Evolutionary conservation across 768 basidiomycete species (phyloP).

Genomic region (Podaxis sp.): DNA sequence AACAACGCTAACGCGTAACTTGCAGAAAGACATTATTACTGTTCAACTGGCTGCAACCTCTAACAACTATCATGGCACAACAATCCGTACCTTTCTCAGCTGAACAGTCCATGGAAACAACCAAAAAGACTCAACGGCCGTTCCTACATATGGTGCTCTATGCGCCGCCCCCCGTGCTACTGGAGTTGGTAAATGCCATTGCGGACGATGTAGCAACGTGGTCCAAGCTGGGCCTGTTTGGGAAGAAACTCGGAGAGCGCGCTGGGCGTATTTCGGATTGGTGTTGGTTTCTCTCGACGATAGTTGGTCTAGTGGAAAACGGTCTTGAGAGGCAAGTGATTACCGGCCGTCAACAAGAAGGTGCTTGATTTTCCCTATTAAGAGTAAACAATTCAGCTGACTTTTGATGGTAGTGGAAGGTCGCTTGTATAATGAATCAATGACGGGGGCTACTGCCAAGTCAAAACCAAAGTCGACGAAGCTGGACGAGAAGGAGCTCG

Average conservation of each 20-base stretch:
- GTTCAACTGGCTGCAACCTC: slow-evolving; percentile 81
- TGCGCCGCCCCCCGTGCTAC: slow-evolving; percentile 76
- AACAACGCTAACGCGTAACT: slow-evolving; percentile 3
- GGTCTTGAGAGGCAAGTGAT: slow-evolving; percentile 75
- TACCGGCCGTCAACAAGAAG: slow-evolving; percentile 55
- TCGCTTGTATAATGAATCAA: slow-evolving; percentile 69
- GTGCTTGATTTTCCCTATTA: slow-evolving; percentile 30
- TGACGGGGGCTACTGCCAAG: slow-evolving; percentile 64
- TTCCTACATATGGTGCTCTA: slow-evolving; percentile 74
- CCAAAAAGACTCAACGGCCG: slow-evolving; percentile 42
- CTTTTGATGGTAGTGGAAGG: slow-evolving; percentile 52
- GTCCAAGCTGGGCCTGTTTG: slow-evolving; percentile 64
- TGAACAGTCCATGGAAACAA: slow-evolving; percentile 31
- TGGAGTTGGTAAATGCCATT: slow-evolving; percentile 70
- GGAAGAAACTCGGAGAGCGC: slow-evolving; percentile 57
- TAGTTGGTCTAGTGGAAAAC: slow-evolving; percentile 82
- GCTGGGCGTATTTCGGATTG: slow-evolving; percentile 77
- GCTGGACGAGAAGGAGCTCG: slow-evolving; percentile 67
- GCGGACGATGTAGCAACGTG: slow-evolving; percentile 82
- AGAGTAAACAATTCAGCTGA: slow-evolving; percentile 2
- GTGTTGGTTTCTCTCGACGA: slow-evolving; percentile 81
- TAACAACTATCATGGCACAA: slow-evolving; percentile 67
- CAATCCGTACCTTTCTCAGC: slow-evolving; percentile 61
- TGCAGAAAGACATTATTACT: slow-evolving; percentile 73
- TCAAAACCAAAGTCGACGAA: slow-evolving; percentile 56